A percentile compares a stretch with the other conserved stretches of the same genome.
Evolutionary conservation across 2,329 filamentous ascomycete species (phyloP).

Genomic region (Curvularia sp.): DNA sequence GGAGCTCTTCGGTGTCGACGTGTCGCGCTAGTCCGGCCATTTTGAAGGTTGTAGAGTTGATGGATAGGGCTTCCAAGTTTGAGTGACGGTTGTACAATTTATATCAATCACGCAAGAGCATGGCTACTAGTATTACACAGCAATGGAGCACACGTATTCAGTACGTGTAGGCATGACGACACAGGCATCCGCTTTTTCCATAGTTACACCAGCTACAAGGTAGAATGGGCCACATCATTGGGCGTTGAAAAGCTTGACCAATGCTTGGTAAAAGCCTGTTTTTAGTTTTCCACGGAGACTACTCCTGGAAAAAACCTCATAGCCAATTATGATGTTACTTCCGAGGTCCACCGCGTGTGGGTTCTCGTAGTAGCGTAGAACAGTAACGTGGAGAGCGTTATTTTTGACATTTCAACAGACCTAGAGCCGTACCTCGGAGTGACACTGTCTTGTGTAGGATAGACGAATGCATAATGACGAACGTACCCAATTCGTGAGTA

Average conservation of each 20-base stretch:
- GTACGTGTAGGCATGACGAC: conserved; percentile 22
- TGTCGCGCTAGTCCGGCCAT: conserved; percentile 61
- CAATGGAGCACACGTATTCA: conserved; percentile 7
- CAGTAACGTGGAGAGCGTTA: neutral
- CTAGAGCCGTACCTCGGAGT: conserved; percentile 8
- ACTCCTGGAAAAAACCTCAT: neutral
- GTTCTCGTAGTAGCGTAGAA: neutral
- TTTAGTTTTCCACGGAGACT: conserved; percentile 10
- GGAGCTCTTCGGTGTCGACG: conserved; percentile 61
- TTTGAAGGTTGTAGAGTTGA: conserved; percentile 8
- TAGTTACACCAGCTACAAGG: neutral
- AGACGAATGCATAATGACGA: conserved; percentile 11
- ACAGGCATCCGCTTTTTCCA: conserved; percentile 11
- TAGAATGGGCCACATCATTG: conserved; percentile 6
- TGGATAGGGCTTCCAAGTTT: neutral
- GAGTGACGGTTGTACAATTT: neutral
- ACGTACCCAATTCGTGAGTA: neutral
- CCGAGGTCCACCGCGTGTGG: conserved; percentile 1
- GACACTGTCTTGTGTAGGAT: neutral
- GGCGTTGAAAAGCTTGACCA: conserved; percentile 1
- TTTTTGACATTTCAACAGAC: neutral
- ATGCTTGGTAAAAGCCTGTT: conserved; percentile 37
- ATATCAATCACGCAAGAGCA: neutral
- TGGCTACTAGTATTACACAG: neutral
- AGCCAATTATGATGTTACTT: conserved; percentile 3